Conservation (phyloP, 2,329 filamentous ascomycete genomes). For the Ophiosphaerella korrae region DNA sequence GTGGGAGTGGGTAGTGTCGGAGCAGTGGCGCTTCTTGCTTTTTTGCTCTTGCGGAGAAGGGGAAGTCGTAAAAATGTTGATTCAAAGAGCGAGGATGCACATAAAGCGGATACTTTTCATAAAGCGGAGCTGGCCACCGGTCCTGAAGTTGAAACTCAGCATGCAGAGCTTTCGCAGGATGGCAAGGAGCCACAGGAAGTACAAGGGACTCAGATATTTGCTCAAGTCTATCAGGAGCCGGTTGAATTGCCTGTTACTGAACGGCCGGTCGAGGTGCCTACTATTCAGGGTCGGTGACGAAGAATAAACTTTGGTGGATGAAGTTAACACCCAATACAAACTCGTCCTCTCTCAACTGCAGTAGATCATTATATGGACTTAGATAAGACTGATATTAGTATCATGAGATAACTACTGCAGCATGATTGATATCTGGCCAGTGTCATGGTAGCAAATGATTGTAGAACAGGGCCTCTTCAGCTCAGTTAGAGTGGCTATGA, state of each 20-base stretch:
- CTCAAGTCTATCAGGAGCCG: not conserved
- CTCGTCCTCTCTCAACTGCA: no score
- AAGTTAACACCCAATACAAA: no score
- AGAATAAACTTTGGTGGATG: no score
- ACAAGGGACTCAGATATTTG: not conserved
- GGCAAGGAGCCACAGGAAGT: not conserved
- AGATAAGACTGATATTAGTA: no score
- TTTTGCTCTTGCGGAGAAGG: not conserved
- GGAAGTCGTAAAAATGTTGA: not conserved
- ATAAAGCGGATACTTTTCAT: not conserved
- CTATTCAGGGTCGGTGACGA: not conserved
- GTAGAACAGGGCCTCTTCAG: no score
- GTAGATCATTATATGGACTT: no score
- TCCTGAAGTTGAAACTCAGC: constrained; percentile 3
- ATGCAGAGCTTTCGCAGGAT: not conserved
- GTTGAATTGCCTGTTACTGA: constrained; percentile 1
- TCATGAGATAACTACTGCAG: no score
- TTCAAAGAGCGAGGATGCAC: not conserved
- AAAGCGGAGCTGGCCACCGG: constrained; percentile 9
- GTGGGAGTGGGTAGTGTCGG: not conserved
- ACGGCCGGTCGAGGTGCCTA: not conserved
- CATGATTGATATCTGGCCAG: no score
- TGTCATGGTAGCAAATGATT: no score
- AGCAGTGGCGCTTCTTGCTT: not conserved
- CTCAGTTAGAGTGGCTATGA: no score